Evolutionary conservation across 192 early-diverging fungal genomes (phyloP).

Genomic region (Coemansia aciculifera): DNA sequence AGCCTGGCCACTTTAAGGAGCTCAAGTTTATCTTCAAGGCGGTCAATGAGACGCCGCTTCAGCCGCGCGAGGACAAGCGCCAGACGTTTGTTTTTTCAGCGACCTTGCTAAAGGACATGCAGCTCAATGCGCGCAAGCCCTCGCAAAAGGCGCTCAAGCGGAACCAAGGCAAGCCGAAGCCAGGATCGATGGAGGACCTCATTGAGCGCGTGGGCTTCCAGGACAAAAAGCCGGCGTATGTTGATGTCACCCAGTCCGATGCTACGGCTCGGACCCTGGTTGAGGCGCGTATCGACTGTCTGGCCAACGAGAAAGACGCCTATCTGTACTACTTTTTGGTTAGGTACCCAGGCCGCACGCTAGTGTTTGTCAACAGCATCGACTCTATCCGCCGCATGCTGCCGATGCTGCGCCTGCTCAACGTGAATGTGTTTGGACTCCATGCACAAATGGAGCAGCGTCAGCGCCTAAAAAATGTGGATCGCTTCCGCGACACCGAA

Average conservation of each 20-base stretch:
- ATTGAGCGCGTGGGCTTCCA: slow-evolving; percentile 73
- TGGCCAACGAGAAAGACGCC: slow-evolving; percentile 78
- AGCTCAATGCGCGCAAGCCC: slow-evolving; percentile 28
- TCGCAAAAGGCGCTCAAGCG: slow-evolving; percentile 30
- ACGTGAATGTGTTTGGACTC: slow-evolving; percentile 73
- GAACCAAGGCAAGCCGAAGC: slow-evolving; percentile 22
- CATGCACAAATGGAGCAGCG: slow-evolving; percentile 98
- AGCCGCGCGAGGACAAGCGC: slow-evolving; percentile 38
- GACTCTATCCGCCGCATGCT: slow-evolving; percentile 86
- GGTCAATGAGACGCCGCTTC: slow-evolving; percentile 34
- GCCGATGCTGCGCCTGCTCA: slow-evolving; percentile 76
- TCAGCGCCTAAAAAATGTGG: slow-evolving; percentile 90
- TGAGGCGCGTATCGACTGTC: slow-evolving; percentile 87
- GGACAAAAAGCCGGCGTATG: slow-evolving; percentile 69
- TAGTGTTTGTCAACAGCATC: slow-evolving; percentile 97
- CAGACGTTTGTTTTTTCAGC: slow-evolving; percentile 96
- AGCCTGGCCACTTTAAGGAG: slow-evolving; percentile 76
- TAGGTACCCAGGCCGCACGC: slow-evolving; percentile 83
- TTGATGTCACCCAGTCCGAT: slow-evolving; percentile 70
- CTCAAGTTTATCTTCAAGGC: slow-evolving; percentile 62
- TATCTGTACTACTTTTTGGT: slow-evolving; percentile 87
- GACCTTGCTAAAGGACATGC: slow-evolving; percentile 65
- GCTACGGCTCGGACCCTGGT: slow-evolving; percentile 69
- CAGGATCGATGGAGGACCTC: slow-evolving; percentile 69
- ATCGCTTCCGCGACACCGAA: slow-evolving; percentile 73